A percentile compares a stretch with the other conserved stretches of the same genome.
phyloP scores from a whole-genome alignment of 2,329 filamentous ascomycete species.

The Fusarium sterilihyphosum region DNA sequence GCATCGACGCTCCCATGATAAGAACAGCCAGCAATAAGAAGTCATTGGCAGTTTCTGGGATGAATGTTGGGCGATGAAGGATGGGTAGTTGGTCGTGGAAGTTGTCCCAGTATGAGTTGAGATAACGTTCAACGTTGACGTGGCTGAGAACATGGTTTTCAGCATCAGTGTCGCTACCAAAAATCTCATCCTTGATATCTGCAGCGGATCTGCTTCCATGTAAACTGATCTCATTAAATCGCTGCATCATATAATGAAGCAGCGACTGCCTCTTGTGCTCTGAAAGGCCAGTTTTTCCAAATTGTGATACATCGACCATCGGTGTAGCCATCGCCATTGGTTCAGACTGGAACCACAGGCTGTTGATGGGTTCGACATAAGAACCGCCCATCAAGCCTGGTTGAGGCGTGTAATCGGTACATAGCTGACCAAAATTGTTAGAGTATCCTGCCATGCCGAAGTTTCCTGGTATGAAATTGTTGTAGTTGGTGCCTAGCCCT shows the following conservation, averaged over 20 bases:
- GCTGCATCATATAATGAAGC: constrained; percentile 43
- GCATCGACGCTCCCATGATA: constrained; percentile 44
- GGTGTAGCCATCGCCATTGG: constrained; percentile 37
- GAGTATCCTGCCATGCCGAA: constrained; percentile 40
- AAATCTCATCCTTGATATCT: constrained; percentile 44
- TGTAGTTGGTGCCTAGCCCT: constrained; percentile 35
- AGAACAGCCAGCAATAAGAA: constrained; percentile 41
- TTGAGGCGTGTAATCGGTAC: constrained; percentile 40
- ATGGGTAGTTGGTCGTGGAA: constrained; percentile 44
- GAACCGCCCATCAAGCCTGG: constrained; percentile 38
- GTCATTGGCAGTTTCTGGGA: constrained; percentile 43
- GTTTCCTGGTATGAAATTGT: constrained; percentile 36
- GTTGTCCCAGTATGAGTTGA: constrained; percentile 43
- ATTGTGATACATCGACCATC: constrained; percentile 36
- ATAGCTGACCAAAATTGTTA: constrained; percentile 43
- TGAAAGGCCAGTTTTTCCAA: constrained; percentile 40
- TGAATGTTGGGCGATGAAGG: constrained; percentile 41
- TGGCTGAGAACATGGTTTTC: constrained; percentile 41
- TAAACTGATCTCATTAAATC: constrained; percentile 43
- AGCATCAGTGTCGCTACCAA: constrained; percentile 41
- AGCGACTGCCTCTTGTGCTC: constrained; percentile 43
- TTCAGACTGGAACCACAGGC: constrained; percentile 44
- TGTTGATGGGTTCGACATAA: constrained; percentile 43
- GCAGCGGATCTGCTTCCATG: constrained; percentile 42
- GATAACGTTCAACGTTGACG: constrained; percentile 40